These are phyloP conservation scores for Torrubiella hemipterigena DNA, from an alignment of 2,329 filamentous ascomycete genomes.

Conservation along the genomic window DNA sequence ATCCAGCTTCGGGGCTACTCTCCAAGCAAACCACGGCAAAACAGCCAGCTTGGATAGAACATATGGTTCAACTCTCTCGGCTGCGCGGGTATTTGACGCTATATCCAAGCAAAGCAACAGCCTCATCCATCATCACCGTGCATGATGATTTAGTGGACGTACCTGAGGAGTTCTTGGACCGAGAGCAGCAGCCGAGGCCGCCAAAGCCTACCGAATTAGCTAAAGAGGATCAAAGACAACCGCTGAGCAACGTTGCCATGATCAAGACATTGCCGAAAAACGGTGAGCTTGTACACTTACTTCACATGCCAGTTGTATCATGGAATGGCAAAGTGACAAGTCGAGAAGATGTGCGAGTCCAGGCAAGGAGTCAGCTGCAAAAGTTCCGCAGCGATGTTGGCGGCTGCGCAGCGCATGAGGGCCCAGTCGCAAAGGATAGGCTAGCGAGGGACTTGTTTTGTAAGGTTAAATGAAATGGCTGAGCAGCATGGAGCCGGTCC, in stretches of 20 bases:
- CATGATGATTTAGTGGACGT: conserved; percentile 63
- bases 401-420: conserved; percentile 42
- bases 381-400: conserved; percentile 54
- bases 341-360: conserved; percentile 25
- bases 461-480: conserved; percentile 18
- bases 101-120: conserved; percentile 55
- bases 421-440: conserved; percentile 15
- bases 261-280: conserved; percentile 34
- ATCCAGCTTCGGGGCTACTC: conserved; percentile 19
- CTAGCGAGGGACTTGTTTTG: conserved; percentile 57
- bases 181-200: conserved; percentile 10
- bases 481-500: conserved; percentile 1
- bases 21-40: conserved; percentile 53
- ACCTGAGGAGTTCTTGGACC: conserved; percentile 54
- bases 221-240: no score
- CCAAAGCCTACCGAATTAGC: no score
- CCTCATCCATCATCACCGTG: conserved; percentile 50
- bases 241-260: conserved; percentile 28
- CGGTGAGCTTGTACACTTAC: conserved; percentile 29
- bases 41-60: conserved; percentile 68
- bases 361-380: conserved; percentile 41
- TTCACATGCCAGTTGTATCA: conserved; percentile 45
- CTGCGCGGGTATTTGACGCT: conserved; percentile 67
- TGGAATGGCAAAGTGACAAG: conserved; percentile 47
- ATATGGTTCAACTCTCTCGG: conserved; percentile 63